A percentile compares a stretch with the other conserved stretches of the same genome.
phyloP scores from a whole-genome alignment of 768 basidiomycete genomes.

The Kwoniella europaea region DNA sequence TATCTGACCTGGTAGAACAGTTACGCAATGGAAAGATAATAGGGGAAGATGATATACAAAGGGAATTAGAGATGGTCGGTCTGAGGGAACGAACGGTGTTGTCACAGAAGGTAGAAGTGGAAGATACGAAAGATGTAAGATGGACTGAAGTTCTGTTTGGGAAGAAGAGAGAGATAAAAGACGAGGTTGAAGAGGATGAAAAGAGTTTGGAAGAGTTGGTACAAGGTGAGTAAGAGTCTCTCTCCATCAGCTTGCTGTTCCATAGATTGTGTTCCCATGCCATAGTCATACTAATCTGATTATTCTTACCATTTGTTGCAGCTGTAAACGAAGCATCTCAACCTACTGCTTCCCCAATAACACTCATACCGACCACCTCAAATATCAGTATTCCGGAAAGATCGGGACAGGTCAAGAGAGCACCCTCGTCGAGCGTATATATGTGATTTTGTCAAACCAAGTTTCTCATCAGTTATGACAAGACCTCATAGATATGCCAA shows the following conservation, averaged over 20 bases:
- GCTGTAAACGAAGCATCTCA: constrained; percentile 20
- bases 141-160: constrained; percentile 58
- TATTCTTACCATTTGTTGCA: not conserved
- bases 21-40: constrained; percentile 27
- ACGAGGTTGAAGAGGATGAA: constrained; percentile 35
- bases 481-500: not conserved
- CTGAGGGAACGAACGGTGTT: constrained; percentile 50
- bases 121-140: constrained; percentile 42
- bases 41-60: constrained; percentile 46
- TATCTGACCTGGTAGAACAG: constrained; percentile 46
- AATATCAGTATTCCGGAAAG: not conserved
- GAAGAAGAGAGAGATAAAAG: constrained; percentile 41
- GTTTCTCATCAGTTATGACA: not conserved
- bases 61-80: constrained; percentile 58
- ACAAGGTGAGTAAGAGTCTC: constrained; percentile 19
- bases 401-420: constrained; percentile 15
- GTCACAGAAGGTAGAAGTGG: constrained; percentile 29
- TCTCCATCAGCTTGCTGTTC: no score
- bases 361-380: constrained; percentile 1
- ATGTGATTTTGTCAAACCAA: constrained; percentile 1
- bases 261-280: no score
- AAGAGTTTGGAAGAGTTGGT: constrained; percentile 21
- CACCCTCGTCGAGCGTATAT: constrained; percentile 27
- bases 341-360: not conserved
- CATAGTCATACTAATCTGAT: no score